Percentiles rank a stretch among this genome's conserved stretches.
Evolutionary conservation across 495 filamentous ascomycete genomes (phyloP).

Genomic region (Darksidea phi): DNA sequence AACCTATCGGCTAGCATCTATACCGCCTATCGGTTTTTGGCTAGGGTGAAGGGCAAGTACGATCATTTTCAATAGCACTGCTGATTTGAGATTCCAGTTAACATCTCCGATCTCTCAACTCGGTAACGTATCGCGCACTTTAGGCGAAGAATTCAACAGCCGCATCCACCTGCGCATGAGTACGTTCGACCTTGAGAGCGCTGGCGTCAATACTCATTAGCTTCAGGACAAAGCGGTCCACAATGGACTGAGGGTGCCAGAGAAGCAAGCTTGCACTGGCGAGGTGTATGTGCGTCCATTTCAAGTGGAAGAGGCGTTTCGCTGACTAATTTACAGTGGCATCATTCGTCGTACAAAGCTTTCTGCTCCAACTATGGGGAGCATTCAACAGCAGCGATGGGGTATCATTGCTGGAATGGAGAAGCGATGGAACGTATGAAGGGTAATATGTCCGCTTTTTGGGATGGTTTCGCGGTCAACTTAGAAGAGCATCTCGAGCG

Average conservation of each 20-base stretch:
- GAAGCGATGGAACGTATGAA: slow-evolving; percentile 45
- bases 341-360: slow-evolving; percentile 37
- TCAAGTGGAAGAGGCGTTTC: not conserved
- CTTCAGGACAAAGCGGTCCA: slow-evolving; percentile 7
- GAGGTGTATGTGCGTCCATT: slow-evolving; percentile 28
- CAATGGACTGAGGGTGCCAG: slow-evolving; percentile 27
- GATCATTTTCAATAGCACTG: not conserved
- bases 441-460: slow-evolving; percentile 34
- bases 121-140: slow-evolving; percentile 1
- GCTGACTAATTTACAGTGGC: slow-evolving; percentile 14
- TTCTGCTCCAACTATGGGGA: slow-evolving; percentile 44
- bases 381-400: slow-evolving; percentile 28
- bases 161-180: slow-evolving; percentile 13
- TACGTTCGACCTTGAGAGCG: not conserved
- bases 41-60: not conserved
- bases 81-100: slow-evolving; percentile 8
- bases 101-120: slow-evolving; percentile 18
- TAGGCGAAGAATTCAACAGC: slow-evolving; percentile 10
- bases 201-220: not conserved
- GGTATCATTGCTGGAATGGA: slow-evolving; percentile 44
- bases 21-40: no score
- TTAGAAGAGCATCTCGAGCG: not conserved
- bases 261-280: slow-evolving; percentile 34
- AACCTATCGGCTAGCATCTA: no score
- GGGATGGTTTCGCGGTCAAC: slow-evolving; percentile 22